These are phyloP conservation scores for Sarcodon aspratus DNA, from an alignment of 768 basidiomycete species.

Conservation along the genomic window DNA sequence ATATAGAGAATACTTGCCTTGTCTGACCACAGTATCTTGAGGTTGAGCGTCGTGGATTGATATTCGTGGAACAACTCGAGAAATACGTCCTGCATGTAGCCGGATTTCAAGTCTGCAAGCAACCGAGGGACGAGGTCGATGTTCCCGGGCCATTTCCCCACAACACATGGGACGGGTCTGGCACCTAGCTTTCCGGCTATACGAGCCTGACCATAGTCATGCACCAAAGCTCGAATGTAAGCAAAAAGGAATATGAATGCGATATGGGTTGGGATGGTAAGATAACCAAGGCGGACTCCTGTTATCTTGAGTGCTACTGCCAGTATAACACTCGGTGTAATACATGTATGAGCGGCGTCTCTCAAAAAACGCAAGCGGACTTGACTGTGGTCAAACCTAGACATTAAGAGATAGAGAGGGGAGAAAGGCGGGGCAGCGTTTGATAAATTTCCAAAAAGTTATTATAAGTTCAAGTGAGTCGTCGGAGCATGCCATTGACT, in stretches of 20 bases:
- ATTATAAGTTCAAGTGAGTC: too few species aligned
- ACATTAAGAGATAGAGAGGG: too few species aligned
- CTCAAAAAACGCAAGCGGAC: too few species aligned
- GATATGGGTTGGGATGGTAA: not conserved
- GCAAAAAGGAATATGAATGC: not conserved
- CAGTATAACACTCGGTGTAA: too few species aligned
- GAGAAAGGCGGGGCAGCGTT: too few species aligned
- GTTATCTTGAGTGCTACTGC: too few species aligned
- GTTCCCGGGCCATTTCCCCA: constrained; percentile 64
- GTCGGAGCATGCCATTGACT: too few species aligned
- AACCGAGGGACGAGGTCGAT: constrained; percentile 49
- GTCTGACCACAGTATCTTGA: constrained; percentile 53
- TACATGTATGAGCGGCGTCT: too few species aligned
- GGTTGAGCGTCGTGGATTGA: constrained; percentile 54
- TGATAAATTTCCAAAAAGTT: too few species aligned
- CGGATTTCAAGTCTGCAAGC: constrained; percentile 41
- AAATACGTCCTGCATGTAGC: constrained; percentile 52
- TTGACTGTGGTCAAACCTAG: too few species aligned
- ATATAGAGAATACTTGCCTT: constrained; percentile 28
- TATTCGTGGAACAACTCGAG: constrained; percentile 54
- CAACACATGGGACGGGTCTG: constrained; percentile 18
- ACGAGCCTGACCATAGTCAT: not conserved
- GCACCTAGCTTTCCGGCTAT: not conserved
- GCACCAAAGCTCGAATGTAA: not conserved
- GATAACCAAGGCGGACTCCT: not conserved